Evolutionary conservation across 345 rosid species (phyloP).

Genomic region (Gossypium herbaceum): DNA sequence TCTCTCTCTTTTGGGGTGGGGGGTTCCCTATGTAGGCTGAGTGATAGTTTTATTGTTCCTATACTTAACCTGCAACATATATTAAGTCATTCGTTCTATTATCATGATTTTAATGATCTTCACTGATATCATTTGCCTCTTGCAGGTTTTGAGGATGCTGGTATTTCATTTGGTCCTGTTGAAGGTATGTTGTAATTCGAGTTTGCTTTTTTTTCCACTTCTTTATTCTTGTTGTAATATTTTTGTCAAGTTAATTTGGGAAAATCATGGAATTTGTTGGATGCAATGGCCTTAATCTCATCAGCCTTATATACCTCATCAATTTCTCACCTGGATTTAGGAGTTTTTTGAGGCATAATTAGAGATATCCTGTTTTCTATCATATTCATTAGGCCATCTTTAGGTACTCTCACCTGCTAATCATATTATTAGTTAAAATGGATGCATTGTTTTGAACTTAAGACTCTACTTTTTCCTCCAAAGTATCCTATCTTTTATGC

Average conservation of each 20-base stretch:
- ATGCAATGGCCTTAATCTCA: background rate
- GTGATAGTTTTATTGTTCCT: background rate
- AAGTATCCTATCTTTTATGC: background rate
- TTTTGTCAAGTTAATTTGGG: conserved; percentile 1
- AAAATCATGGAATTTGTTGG: background rate
- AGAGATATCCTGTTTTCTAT: background rate
- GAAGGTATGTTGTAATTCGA: conserved; percentile 59
- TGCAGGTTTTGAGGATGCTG: conserved; percentile 89
- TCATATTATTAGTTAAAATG: no score
- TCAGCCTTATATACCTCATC: background rate
- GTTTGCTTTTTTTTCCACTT: conserved; percentile 22
- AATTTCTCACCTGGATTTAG: background rate
- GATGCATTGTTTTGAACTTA: background rate
- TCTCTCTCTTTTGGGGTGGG: background rate
- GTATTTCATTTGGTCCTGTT: conserved; percentile 82
- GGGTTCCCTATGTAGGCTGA: background rate
- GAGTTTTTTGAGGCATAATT: background rate
- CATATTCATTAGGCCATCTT: conserved; percentile 1
- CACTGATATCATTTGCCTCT: conserved; percentile 19
- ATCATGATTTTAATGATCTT: conserved; percentile 1
- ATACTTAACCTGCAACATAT: background rate
- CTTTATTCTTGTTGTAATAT: conserved; percentile 9
- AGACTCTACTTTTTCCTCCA: no score
- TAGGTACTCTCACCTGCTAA: background rate
- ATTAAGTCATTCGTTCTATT: background rate